Percentiles rank a stretch among this genome's conserved stretches.
These are phyloP conservation scores for Aschersonia sp. DNA, from an alignment of 2,329 filamentous ascomycete species.

Conservation along the genomic window DNA sequence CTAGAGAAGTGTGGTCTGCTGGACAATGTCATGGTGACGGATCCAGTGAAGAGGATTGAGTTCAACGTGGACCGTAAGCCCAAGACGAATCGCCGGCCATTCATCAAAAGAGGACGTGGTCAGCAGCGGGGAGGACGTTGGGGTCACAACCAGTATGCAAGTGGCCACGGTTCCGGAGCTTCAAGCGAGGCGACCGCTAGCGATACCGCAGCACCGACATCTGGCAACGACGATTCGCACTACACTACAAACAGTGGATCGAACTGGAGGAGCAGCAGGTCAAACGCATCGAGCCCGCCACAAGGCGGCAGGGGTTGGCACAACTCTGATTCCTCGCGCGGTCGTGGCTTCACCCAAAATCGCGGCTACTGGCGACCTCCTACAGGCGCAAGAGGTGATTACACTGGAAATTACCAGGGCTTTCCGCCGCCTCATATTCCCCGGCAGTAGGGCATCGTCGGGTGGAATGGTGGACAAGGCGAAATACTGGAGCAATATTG, in stretches of 20 bases:
- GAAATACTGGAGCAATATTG: neutral
- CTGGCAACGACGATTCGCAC: slow-evolving; percentile 5
- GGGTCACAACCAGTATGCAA: neutral
- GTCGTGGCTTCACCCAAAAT: neutral
- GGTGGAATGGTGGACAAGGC: neutral
- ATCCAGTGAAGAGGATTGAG: slow-evolving; percentile 50
- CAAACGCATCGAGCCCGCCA: neutral
- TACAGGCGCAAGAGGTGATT: neutral
- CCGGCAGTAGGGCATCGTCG: neutral
- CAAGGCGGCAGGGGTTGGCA: neutral
- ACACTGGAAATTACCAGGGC: neutral
- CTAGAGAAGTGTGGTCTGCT: slow-evolving; percentile 40
- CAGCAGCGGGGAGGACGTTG: slow-evolving; percentile 8
- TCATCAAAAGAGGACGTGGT: slow-evolving; percentile 12
- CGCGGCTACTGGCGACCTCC: neutral
- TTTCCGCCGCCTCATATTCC: neutral
- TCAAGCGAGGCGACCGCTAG: slow-evolving; percentile 1
- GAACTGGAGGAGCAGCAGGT: neutral
- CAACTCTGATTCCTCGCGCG: neutral
- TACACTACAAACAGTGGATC: neutral
- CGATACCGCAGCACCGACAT: neutral
- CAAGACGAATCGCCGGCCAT: slow-evolving; percentile 9
- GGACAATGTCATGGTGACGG: slow-evolving; percentile 49
- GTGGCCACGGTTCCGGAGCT: neutral
- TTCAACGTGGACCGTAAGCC: slow-evolving; percentile 43